Percentiles rank a stretch among this genome's conserved stretches.
Conservation (phyloP, 306 rosid species). For the Cucurbita maxima region DNA sequence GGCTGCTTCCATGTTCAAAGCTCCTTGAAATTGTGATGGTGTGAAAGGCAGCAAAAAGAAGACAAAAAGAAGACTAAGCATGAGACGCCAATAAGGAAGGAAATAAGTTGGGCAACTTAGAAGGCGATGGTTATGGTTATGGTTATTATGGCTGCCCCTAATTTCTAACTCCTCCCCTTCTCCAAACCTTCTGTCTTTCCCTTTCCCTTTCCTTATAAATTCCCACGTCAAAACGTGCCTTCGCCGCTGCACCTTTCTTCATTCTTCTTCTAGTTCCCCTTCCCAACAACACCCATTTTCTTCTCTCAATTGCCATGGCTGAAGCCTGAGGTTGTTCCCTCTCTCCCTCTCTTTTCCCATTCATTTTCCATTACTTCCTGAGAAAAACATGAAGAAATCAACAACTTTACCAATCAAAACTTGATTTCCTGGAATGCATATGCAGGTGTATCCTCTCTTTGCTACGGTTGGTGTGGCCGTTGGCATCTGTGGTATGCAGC, state of each 20-base stretch:
- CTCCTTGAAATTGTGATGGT: neutral
- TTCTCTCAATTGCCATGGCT: constrained; percentile 23
- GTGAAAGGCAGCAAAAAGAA: neutral
- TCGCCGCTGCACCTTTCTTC: neutral
- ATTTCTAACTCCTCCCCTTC: constrained; percentile 13
- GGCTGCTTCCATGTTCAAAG: no score
- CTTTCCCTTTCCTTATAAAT: constrained; percentile 1
- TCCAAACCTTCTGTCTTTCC: neutral
- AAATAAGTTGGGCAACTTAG: neutral
- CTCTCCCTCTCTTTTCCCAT: neutral
- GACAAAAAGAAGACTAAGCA: neutral
- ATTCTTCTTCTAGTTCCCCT: neutral
- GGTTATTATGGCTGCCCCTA: constrained; percentile 9
- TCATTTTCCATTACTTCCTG: neutral
- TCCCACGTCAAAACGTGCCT: neutral
- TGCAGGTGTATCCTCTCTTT: constrained; percentile 76
- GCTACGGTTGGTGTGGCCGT: constrained; percentile 69
- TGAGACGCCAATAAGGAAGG: constrained; percentile 1
- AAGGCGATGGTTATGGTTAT: neutral
- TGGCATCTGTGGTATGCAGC: constrained; percentile 76
- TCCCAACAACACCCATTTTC: constrained; percentile 7
- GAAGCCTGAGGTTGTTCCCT: constrained; percentile 57
- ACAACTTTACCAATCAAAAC: neutral
- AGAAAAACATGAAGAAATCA: neutral
- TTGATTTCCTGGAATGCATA: neutral